Evolutionary conservation across 1,139 yeast species (phyloP), one percentile per base, ranked within the genome.

Genomic region (Komagataea norvegica): DNA sequence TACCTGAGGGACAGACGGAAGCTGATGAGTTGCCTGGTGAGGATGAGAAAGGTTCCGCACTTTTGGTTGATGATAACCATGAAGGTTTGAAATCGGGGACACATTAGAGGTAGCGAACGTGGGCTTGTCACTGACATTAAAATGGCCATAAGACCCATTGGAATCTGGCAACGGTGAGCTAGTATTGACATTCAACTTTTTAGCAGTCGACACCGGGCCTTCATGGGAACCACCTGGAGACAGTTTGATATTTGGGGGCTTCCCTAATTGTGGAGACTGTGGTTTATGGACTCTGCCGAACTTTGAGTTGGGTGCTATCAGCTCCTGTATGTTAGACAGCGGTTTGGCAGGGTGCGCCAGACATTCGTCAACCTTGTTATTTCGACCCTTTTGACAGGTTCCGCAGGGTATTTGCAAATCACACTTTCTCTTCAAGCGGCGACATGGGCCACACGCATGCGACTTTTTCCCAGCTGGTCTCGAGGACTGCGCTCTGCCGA

Each of bases 391-490:
- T 15, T 35, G 34, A 22, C 49, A 46, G 7, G 46, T 43, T 5
- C 45, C 44, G 35, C 49, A 46, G 8, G 49, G 49, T 15, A 44
- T 31, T 29, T 42, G 38, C n/a, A 46, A 22, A 25, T 46, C 47
- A 35, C 49, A 46, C 23, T 42, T 46, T 26, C 49, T 36, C 31
- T 46, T 46, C 15, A 46, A 13, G 3, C 49, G 38, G 19, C 49
- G 44, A 32, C 49, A 46, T 2, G 49, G 49, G 1, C 49, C 49
- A 33, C 49, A 46, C 5, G 49, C 49, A 27, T 46, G 49, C 5
- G 48, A 40, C 32, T 47, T 52, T 41, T 52, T 52, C 5, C 53
- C 50, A 2, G 25, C 38, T 13, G 13, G 38, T 20, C 15, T 27
- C 22, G 13, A 36, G 25, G 6, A 34, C 39, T 5, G 38, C 29